Percentiles rank a stretch among this genome's conserved stretches.
phyloP scores from a whole-genome alignment of 1,284 basidiomycete genomes.

The Ceratobasidium sp. region DNA sequence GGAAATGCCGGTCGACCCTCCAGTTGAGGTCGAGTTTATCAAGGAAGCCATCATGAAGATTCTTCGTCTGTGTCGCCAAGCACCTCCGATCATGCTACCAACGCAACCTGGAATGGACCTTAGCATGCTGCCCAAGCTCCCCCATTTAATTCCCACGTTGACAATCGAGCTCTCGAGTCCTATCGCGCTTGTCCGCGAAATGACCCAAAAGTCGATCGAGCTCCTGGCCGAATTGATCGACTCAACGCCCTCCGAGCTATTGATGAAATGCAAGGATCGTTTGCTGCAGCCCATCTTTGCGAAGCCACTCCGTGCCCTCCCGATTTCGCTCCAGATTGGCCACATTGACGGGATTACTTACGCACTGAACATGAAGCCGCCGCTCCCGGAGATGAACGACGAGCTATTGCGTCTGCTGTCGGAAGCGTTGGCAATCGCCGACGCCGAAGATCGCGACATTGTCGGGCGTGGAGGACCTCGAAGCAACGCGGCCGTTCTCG shows the following conservation, averaged over 20 bases:
- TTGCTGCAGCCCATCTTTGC: conserved; percentile 93
- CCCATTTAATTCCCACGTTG: conserved; percentile 83
- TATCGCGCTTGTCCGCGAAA: conserved; percentile 86
- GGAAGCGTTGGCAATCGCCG: conserved; percentile 94
- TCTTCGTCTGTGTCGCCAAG: conserved; percentile 75
- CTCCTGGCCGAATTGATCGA: conserved; percentile 83
- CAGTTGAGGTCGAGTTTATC: conserved; percentile 84
- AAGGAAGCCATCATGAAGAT: conserved; percentile 83
- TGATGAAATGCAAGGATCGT: conserved; percentile 88
- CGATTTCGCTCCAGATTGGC: conserved; percentile 96
- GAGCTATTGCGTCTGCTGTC: conserved; percentile 93
- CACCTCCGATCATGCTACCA: conserved; percentile 49
- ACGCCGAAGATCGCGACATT: conserved; percentile 91
- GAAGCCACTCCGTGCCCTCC: conserved; percentile 96
- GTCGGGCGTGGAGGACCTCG: conserved; percentile 81
- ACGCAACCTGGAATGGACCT: conserved; percentile 40
- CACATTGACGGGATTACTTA: conserved; percentile 99
- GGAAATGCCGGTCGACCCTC: conserved; percentile 93
- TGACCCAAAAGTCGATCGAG: conserved; percentile 86
- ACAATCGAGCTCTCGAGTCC: conserved; percentile 92
- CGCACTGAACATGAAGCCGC: conserved; percentile 85
- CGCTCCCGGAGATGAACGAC: conserved; percentile 90
- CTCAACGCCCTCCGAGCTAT: conserved; percentile 80
- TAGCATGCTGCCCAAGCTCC: conserved; percentile 34
- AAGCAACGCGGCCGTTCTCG: conserved; percentile 86